Base-by-base conservation (phyloP, 768 basidiomycete genomes). In the Kwoniella pini region DNA sequence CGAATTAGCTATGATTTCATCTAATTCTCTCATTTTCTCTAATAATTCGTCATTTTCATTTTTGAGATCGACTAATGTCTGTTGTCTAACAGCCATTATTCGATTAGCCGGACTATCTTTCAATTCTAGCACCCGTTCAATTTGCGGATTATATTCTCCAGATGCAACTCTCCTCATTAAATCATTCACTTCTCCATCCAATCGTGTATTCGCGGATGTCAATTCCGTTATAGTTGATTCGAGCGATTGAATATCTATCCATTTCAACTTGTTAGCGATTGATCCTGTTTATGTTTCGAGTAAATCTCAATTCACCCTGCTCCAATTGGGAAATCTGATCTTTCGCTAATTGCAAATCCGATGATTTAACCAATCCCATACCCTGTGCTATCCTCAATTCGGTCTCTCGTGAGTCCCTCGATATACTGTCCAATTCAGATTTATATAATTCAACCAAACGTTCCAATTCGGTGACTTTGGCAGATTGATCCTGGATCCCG, bases 11-110 rank as follows among this genome's bases (percentile, higher is more conserved):
- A 62, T 28, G 2, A 67, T 77, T 15, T 79, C 80, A 70, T 88
- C 88, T 4, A 90, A 78, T 13, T 85, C 85, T 65, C 80, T 81
- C 55, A 95, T 71, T 43, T 88, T 80, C 46, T 82, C 83, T 62
- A 95, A 78, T 19, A 97, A 80, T 1, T 89, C 91, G 44, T 85
- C 84, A 71, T 97, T 99, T 81, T 99, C 95, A 42, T 79, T 80
- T 77, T 84, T 86, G 31, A 97, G 80, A 21, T 87, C 81, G 36
- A 92, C 87, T 80, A 97, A 82, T 19, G 83, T 86, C 21, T 83
- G 87, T 64, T 87, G 83, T 48, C 92, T 83, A 27, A 90, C 80
- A 44, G 90, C 89, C 13, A 84, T 84, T 85, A 91, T 90, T 64
- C 86, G 82, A 65, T 87, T 83, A n/a, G 89, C 90, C 0, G 94